These are phyloP conservation scores for Colletotrichum truncatum DNA, from an alignment of 2,329 filamentous ascomycete genomes.

Conservation along the genomic window DNA sequence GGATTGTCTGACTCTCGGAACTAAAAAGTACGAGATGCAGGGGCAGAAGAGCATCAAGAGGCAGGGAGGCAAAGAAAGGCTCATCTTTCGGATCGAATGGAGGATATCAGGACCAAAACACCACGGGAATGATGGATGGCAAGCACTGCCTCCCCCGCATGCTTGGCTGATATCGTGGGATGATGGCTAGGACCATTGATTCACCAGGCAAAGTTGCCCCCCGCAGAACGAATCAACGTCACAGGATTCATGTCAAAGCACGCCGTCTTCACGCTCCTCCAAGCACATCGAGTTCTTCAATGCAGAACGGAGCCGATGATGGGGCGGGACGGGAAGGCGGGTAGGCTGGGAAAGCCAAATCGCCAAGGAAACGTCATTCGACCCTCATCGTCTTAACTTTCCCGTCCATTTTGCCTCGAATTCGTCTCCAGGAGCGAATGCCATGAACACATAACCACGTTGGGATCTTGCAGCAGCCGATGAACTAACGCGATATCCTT, in stretches of 20 bases:
- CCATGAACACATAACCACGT: background rate
- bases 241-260: background rate
- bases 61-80: too few relatives aligned
- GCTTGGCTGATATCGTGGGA: constrained; percentile 11
- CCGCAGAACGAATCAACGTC: background rate
- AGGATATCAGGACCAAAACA: background rate
- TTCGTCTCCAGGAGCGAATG: background rate
- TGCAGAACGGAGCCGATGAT: constrained; percentile 13
- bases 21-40: background rate
- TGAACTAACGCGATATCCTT: constrained; percentile 5
- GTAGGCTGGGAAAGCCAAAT: constrained; percentile 17
- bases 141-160: constrained; percentile 15
- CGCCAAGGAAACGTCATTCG: background rate
- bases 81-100: background rate
- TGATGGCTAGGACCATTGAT: background rate
- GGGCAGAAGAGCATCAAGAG: background rate
- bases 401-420: background rate
- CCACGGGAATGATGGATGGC: background rate
- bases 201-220: constrained; percentile 20
- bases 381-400: constrained; percentile 11
- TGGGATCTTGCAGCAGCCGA: background rate
- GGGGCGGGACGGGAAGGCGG: constrained; percentile 13
- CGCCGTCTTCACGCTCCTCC: background rate
- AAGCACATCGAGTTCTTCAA: background rate
- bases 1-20: background rate